Base-by-base conservation (phyloP, 2,329 filamentous ascomycete species). In the Clarireedia paspali region DNA sequence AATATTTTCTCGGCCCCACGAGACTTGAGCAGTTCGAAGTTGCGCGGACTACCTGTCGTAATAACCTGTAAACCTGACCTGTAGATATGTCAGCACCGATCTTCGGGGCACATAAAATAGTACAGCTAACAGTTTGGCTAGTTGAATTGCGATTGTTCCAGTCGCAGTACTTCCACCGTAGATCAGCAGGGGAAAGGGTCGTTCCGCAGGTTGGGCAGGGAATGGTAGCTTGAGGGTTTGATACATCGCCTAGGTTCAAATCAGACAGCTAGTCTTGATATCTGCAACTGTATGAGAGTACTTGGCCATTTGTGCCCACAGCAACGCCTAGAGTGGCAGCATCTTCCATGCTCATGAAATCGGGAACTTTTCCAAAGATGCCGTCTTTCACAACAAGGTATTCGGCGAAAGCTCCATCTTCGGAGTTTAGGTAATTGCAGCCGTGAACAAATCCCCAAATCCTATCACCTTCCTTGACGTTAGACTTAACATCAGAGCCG, bases 311-410 rank as follows among this genome's bases (percentile, higher is more conserved):
- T 14, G 63, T 63, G 3, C 10, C 45, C 38, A 65, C 30, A n/a
- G 58, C 62, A 34, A 38, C 30, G 10, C 50, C 44, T 6, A 66
- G 40, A 6, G 64, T 61, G 1, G 76, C 71, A 0, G 74, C 77
- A 52, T 79, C 70, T 56, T 74, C 73, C 56, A 75, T 70, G 47
- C 64, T 74, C 23, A 79, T 36, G 24, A 66, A 64, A 5, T 73
- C 69, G 0, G 77, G 77, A n/a, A 75, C 71, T 52, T 71, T 71
- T 44, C 76, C 64, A 36, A 70, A 67, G 1, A 75, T 24, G 47
- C 73, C 71, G 0, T 67, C 73, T 60, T 73, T 73, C 2, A 60
- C 51, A 4, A 58, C 24, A 42, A 65, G 53, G 39, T 63, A 63
- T 17, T 64, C 53, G n/a, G 62, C 62, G 44, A 65, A 66, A 14